phyloP scores from a whole-genome alignment of 345 rosid species.

The Salix dunnii region DNA sequence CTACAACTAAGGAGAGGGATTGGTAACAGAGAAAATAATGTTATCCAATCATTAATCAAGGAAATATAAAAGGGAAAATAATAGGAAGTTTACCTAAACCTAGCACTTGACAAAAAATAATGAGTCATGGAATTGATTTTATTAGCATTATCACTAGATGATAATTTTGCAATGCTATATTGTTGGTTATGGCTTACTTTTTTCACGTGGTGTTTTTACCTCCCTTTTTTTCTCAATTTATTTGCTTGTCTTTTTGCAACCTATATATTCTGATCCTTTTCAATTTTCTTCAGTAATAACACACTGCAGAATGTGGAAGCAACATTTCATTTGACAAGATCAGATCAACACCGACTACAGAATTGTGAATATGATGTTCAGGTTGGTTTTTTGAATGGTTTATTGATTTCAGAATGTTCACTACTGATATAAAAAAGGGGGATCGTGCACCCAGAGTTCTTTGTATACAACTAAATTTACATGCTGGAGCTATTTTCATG shows the following conservation, averaged over 20 bases:
- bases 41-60: background rate
- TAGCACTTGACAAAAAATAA: background rate
- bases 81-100: background rate
- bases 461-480: background rate
- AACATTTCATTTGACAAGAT: conserved; percentile 25
- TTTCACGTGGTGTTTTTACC: background rate
- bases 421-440: background rate
- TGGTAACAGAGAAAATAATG: background rate
- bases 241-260: background rate
- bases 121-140: background rate
- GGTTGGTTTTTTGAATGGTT: conserved; percentile 21
- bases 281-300: conserved; percentile 21
- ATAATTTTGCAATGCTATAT: background rate
- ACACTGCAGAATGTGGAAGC: conserved; percentile 24
- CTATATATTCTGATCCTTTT: background rate
- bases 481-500: background rate
- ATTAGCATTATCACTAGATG: background rate
- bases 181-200: background rate
- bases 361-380: conserved; percentile 30
- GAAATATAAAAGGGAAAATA: background rate
- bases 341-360: conserved; percentile 17
- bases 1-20: background rate
- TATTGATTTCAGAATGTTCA: background rate
- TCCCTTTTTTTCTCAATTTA: background rate
- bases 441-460: background rate